Base-by-base conservation (phyloP, 306 rosid species). In the Oxytropis ochrocephala region DNA sequence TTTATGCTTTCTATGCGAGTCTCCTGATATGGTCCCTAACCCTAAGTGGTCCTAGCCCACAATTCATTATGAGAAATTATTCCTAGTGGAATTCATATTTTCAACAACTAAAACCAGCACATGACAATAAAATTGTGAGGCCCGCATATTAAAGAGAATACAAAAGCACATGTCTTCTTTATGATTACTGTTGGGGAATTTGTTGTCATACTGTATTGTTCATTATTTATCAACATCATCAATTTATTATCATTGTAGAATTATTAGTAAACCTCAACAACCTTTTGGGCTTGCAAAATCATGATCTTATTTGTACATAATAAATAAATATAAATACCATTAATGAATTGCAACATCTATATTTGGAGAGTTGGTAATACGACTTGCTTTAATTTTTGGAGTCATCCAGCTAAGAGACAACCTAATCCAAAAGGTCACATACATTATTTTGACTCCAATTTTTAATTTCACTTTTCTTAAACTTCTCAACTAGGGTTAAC, bases 61-160 rank as follows among this genome's bases (percentile, higher is more conserved):
- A 29, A 44, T 54, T 70, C 47, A 32, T 69, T 24, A 13, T 39
- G 76, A 9, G 8, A 56, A 19, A 33, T 12, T 44, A 5, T 35
- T 56, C 5, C 6, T 12, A 29, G 78, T 71, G 63, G 81, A 46
- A 64, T 55, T 76, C 13, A 59, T 16, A 17, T 56, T 74, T 74
- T 64, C 64, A 66, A 63, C 55, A 2, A 72, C 63, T 57, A 57
- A 65, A 64, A 64, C 48, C 56, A 54, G 55, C 48, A 13, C 39
- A 32, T 62, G 52, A 7, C 9, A 53, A 69, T 32, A 6, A 53
- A 53, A 60, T n/a, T 61, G 57, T 69, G 50, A 76, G 80, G 71
- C 16, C 80, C 76, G 39, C 70, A 30, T 5, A 41, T 21, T 4
- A 32, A 35, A 35, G 39, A 4, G 4, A 50, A 16, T 12, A n/a